Evolutionary conservation across 345 rosid species (phyloP).

Genomic region (Ceriops zippeliana): DNA sequence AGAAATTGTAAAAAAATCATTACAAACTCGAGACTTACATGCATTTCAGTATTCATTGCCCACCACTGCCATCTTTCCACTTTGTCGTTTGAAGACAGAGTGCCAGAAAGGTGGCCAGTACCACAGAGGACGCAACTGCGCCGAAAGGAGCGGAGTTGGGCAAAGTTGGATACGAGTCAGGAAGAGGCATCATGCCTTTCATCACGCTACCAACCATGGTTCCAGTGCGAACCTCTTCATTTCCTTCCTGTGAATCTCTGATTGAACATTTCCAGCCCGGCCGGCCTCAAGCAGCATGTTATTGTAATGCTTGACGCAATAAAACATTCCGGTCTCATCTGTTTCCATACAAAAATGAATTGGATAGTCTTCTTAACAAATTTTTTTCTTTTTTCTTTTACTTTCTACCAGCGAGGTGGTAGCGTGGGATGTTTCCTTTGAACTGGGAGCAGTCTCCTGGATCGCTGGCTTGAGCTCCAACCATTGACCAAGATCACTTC

Average conservation of each 20-base stretch:
- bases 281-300: constrained; percentile 35
- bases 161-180: constrained; percentile 30
- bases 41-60: no score
- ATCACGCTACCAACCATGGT: constrained; percentile 37
- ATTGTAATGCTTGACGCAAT: constrained; percentile 32
- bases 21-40: no score
- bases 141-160: constrained; percentile 21
- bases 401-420: constrained; percentile 22
- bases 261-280: constrained; percentile 35
- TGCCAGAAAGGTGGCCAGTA: background rate
- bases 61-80: no score
- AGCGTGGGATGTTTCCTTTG: constrained; percentile 62
- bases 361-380: no score
- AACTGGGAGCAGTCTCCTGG: constrained; percentile 81
- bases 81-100: background rate
- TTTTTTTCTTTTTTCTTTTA: no score
- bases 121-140: background rate
- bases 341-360: background rate
- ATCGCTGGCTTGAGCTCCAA: constrained; percentile 66
- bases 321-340: constrained; percentile 34
- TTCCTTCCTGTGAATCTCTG: constrained; percentile 35
- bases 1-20: no score
- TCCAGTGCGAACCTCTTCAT: constrained; percentile 25
- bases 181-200: constrained; percentile 34
- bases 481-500: constrained; percentile 71